phyloP scores from a whole-genome alignment of 2,329 filamentous ascomycete genomes.

The Fusarium sp. region DNA sequence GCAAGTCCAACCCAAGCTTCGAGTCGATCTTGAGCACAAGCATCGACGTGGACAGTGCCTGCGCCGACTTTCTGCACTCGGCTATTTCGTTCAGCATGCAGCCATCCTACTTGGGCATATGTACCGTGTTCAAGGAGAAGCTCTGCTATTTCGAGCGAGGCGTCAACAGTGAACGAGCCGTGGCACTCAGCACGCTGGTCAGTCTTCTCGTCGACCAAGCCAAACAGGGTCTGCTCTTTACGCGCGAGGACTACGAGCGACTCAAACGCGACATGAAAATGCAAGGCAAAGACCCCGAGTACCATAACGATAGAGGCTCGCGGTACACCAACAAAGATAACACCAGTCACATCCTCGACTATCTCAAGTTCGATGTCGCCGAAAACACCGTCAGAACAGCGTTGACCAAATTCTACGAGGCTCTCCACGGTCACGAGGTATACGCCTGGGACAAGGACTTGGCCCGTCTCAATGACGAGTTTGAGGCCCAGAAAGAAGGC shows the following conservation, averaged over 20 bases:
- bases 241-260: slow-evolving; percentile 26
- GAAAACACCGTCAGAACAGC: slow-evolving; percentile 54
- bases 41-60: slow-evolving; percentile 46
- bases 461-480: slow-evolving; percentile 47
- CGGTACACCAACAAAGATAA: slow-evolving; percentile 30
- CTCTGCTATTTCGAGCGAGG: slow-evolving; percentile 69
- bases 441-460: slow-evolving; percentile 54
- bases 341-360: slow-evolving; percentile 69
- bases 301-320: slow-evolving; percentile 54
- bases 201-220: slow-evolving; percentile 67
- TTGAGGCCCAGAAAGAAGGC: slow-evolving; percentile 45
- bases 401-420: slow-evolving; percentile 48
- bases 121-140: slow-evolving; percentile 73
- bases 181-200: slow-evolving; percentile 64
- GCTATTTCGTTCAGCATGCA: slow-evolving; percentile 70
- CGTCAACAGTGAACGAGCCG: slow-evolving; percentile 58
- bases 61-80: slow-evolving; percentile 60
- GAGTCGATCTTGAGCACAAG: slow-evolving; percentile 52
- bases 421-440: slow-evolving; percentile 28
- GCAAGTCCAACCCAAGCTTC: slow-evolving; percentile 61
- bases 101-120: slow-evolving; percentile 69
- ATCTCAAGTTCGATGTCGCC: slow-evolving; percentile 68
- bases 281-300: slow-evolving; percentile 53
- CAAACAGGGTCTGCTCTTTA: slow-evolving; percentile 67
- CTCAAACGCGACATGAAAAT: slow-evolving; percentile 39